Percentiles rank a stretch among this genome's conserved stretches.
These are phyloP conservation scores for Eragrostis curvula DNA, from an alignment of 176 grass and related monocot species.

Conservation along the genomic window DNA sequence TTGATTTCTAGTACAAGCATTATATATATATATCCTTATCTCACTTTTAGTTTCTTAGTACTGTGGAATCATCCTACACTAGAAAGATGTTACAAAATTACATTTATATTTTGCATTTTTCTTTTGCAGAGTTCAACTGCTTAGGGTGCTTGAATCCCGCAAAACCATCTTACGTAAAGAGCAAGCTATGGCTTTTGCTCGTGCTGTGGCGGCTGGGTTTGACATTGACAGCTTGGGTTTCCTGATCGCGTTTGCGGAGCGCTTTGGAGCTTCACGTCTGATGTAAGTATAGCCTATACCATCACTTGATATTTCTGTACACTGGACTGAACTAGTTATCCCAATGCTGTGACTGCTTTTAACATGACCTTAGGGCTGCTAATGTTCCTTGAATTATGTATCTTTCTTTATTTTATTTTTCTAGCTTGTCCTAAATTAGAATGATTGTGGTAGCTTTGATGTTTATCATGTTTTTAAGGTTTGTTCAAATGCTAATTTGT, in stretches of 20 bases:
- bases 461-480: constrained; percentile 9
- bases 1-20: constrained; percentile 18
- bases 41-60: constrained; percentile 5
- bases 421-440: neutral
- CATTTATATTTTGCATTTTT: constrained; percentile 20
- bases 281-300: constrained; percentile 55
- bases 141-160: constrained; percentile 90
- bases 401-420: constrained; percentile 6
- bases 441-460: constrained; percentile 2
- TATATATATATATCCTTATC: constrained; percentile 1
- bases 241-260: constrained; percentile 75
- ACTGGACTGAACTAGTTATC: constrained; percentile 6
- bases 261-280: constrained; percentile 82
- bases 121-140: constrained; percentile 78
- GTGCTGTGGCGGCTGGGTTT: constrained; percentile 90
- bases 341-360: constrained; percentile 12
- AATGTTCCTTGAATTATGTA: neutral
- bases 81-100: constrained; percentile 10
- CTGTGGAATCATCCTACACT: constrained; percentile 28
- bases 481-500: constrained; percentile 13
- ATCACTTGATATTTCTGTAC: constrained; percentile 10
- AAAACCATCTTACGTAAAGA: constrained; percentile 91
- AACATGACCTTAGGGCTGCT: neutral
- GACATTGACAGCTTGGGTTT: constrained; percentile 80
- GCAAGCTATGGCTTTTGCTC: constrained; percentile 98